Evolutionary conservation across 2,329 filamentous ascomycete species (phyloP).

Genomic region (Cladosporium phlei): DNA sequence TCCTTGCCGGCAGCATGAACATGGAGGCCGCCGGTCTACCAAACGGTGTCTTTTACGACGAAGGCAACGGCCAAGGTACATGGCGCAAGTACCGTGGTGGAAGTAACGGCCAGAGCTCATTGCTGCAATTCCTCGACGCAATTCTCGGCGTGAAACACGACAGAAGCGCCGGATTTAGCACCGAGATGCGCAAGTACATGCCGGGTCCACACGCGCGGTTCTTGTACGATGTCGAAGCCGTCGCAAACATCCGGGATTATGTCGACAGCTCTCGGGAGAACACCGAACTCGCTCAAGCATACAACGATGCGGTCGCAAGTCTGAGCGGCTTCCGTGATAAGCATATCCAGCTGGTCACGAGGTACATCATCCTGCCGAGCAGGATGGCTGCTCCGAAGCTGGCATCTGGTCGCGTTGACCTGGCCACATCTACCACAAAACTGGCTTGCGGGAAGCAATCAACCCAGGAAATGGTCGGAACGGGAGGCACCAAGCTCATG

Average conservation of each 20-base stretch:
- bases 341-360: slow-evolving; percentile 50
- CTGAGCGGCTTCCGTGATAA: slow-evolving; percentile 47
- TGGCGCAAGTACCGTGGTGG: slow-evolving; percentile 51
- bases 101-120: slow-evolving; percentile 52
- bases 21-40: slow-evolving; percentile 50
- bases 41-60: slow-evolving; percentile 49
- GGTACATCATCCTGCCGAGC: slow-evolving; percentile 48
- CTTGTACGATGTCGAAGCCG: slow-evolving; percentile 41
- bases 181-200: slow-evolving; percentile 53
- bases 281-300: slow-evolving; percentile 37
- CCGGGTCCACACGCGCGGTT: slow-evolving; percentile 50
- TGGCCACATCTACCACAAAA: slow-evolving; percentile 44
- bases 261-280: slow-evolving; percentile 34
- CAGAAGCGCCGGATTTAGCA: slow-evolving; percentile 19
- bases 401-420: slow-evolving; percentile 32
- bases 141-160: slow-evolving; percentile 48
- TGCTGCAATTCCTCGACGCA: slow-evolving; percentile 52
- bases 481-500: slow-evolving; percentile 50
- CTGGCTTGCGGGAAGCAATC: slow-evolving; percentile 29
- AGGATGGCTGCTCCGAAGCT: slow-evolving; percentile 23
- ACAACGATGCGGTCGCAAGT: slow-evolving; percentile 43
- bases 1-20: slow-evolving; percentile 50
- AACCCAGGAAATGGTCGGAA: slow-evolving; percentile 42
- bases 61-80: slow-evolving; percentile 43
- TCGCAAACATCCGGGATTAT: slow-evolving; percentile 45